Evolutionary conservation across 2,329 filamentous ascomycete species (phyloP), one percentile per base, ranked within the genome.

Genomic region (Colletotrichum navitas): DNA sequence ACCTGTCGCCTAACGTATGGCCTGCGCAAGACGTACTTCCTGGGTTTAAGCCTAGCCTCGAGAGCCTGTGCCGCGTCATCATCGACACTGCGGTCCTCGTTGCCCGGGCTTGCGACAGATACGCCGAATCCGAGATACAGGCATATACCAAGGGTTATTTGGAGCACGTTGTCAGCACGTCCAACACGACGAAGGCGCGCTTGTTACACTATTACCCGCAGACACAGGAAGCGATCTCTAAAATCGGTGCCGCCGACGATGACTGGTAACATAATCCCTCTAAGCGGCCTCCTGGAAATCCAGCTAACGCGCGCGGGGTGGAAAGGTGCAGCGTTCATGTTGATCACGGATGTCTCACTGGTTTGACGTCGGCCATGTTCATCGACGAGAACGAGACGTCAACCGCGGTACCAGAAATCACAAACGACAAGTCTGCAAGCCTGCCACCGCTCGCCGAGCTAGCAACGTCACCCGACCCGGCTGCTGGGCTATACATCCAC

Each of bases 291-390:
- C 21, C 12, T 8, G 24, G n/a, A 21, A 11, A 41, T 21, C 8
- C 14, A 24, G 26, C 61, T 63, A 21, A 63, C 21, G 43, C 16
- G 21, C 21, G 36, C 32, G 14, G 8, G 45, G 45, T 21, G 45
- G 7, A 18, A 43, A 45, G 58, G 58, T 60, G 58, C 26, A 47
- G 58, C 14, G 41, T 60, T n/a, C 58, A 60, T 80, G 85, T 96
- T 68, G 95, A 98, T 81, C 94, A 98, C 55, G 55, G 96, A 54
- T 98, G 95, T 79, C 87, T 99, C 41, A 99, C 96, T 0, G 95
- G 95, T 18, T 86, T 99, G 43, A 99, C 96, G 0, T 95, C 93
- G 2, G 95, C 95, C 75, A 97, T 98, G 94, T 98, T 97, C 81
- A 88, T 98, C 73, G 94, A 98, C 78, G 95, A 98, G 83, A 82